Evolutionary conservation across 1,284 basidiomycete species (phyloP), one percentile per base, ranked within the genome.

Genomic region (Sphaerobolus stellatus): DNA sequence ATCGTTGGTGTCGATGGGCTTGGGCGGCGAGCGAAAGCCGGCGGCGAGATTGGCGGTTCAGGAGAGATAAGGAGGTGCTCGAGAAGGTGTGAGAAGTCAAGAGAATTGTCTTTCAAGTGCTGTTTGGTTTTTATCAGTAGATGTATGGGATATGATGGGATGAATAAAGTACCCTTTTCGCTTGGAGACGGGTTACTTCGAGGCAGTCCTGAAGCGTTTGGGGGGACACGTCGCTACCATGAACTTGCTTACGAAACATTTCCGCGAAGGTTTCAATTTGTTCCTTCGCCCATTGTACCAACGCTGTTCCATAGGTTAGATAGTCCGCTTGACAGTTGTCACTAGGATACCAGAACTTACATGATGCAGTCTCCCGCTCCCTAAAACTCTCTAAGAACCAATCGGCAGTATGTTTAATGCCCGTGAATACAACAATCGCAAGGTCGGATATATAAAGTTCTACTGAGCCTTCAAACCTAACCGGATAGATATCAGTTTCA

Each of bases 311-410:
- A 29, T 27, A 56, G 36, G 31, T 43, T 24, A 43, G 6, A 43
- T 43, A 11, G 28, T 18, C 11, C 13, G 33, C 8, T n/a, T 6
- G 3, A 43, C 22, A 20, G 11, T 6, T 18, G 28, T 43, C n/a
- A n/a, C n/a, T n/a, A n/a, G n/a, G n/a, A n/a, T n/a, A 38, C 7
- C n/a, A 43, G 50, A 2, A 75, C 90, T 62, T 63, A 94, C 93
- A 82, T 53, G 92, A 95, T 0, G 95, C 91, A 65, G 94, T 92
- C 58, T 91, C 86, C 65, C 94, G 94, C 69, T 98, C 95, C 69
- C 88, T 92, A 72, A 98, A 99, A 47, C 93, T 95, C 1, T 87
- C 87, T 66, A 98, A 80, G 71, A 94, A 99, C 97, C 96, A 99
- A 70, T 99, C 96, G 38, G 91, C 91, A 1, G 95, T 98, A 67